Conservation (phyloP, 441 rosid species). For the Bruguiera hainesii region DNA sequence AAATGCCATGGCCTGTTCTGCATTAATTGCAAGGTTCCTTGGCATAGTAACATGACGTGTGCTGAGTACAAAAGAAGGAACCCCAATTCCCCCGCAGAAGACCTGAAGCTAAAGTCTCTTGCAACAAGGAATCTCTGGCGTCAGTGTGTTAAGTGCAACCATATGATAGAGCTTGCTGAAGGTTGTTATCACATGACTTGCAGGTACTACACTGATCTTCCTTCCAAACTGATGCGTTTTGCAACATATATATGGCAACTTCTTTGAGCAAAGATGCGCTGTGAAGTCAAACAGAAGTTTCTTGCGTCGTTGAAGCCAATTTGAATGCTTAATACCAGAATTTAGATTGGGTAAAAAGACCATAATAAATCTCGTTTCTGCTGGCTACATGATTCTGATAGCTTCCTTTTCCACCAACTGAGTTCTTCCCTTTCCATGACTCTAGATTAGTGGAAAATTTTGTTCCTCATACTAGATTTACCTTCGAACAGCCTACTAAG, state of each 20-base stretch:
- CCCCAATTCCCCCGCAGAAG: slow-evolving; percentile 43
- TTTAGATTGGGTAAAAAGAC: background rate
- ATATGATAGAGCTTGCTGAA: slow-evolving; percentile 62
- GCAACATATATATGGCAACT: background rate
- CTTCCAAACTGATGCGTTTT: background rate
- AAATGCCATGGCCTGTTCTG: slow-evolving; percentile 63
- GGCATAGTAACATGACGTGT: slow-evolving; percentile 54
- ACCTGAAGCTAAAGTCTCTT: slow-evolving; percentile 49
- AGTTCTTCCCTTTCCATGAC: no score
- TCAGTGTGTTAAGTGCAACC: slow-evolving; percentile 58
- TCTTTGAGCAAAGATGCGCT: background rate
- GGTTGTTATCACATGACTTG: slow-evolving; percentile 85
- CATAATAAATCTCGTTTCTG: no score
- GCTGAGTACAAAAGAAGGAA: slow-evolving; percentile 30
- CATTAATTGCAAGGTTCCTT: slow-evolving; percentile 70
- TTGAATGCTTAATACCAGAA: background rate
- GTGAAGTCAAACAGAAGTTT: background rate
- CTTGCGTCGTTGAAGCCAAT: background rate
- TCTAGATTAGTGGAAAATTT: no score
- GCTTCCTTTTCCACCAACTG: no score
- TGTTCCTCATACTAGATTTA: no score
- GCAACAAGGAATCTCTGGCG: slow-evolving; percentile 59
- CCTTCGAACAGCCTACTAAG: no score
- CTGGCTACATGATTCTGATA: no score
- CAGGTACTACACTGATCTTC: slow-evolving; percentile 41